phyloP scores from a whole-genome alignment of 2,329 filamentous ascomycete genomes.

The Pochonia chlamydosporia region DNA sequence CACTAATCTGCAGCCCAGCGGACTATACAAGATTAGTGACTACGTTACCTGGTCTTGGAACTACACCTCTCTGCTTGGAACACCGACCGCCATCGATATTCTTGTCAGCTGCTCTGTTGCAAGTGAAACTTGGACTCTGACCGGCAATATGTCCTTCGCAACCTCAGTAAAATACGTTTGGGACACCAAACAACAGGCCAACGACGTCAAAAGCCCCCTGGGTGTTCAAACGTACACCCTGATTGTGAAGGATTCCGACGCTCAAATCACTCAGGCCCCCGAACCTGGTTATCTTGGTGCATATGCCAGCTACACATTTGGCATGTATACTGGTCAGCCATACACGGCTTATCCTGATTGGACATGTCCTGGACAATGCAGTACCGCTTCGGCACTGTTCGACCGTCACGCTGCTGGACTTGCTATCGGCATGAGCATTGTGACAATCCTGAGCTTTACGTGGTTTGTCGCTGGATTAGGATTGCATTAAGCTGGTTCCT shows the following conservation, averaged over 20 bases:
- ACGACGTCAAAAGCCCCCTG: slow-evolving; percentile 39
- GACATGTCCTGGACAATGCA: slow-evolving; percentile 54
- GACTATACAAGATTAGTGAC: slow-evolving; percentile 56
- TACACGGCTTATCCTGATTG: slow-evolving; percentile 49
- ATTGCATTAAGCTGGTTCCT: slow-evolving; percentile 20
- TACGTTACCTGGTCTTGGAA: slow-evolving; percentile 58
- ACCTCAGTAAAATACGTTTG: slow-evolving; percentile 48
- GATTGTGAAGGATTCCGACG: slow-evolving; percentile 54
- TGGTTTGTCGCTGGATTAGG: slow-evolving; percentile 55
- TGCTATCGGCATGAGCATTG: slow-evolving; percentile 45
- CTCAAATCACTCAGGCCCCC: slow-evolving; percentile 41
- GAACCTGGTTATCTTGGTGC: slow-evolving; percentile 50
- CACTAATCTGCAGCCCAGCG: slow-evolving; percentile 34
- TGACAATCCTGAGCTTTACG: slow-evolving; percentile 56
- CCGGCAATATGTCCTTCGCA: slow-evolving; percentile 55
- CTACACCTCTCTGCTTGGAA: slow-evolving; percentile 54
- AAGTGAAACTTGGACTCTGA: slow-evolving; percentile 53
- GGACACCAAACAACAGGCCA: slow-evolving; percentile 50
- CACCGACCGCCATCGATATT: slow-evolving; percentile 55
- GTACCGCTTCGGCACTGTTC: slow-evolving; percentile 40
- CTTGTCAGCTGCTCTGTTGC: slow-evolving; percentile 49
- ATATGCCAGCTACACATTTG: slow-evolving; percentile 46
- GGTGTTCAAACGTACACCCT: slow-evolving; percentile 51
- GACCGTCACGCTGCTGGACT: slow-evolving; percentile 44
- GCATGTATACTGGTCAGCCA: slow-evolving; percentile 47